These are phyloP conservation scores for Seminavis robusta DNA, from an alignment of 108 stramenopile species.

Conservation along the genomic window DNA sequence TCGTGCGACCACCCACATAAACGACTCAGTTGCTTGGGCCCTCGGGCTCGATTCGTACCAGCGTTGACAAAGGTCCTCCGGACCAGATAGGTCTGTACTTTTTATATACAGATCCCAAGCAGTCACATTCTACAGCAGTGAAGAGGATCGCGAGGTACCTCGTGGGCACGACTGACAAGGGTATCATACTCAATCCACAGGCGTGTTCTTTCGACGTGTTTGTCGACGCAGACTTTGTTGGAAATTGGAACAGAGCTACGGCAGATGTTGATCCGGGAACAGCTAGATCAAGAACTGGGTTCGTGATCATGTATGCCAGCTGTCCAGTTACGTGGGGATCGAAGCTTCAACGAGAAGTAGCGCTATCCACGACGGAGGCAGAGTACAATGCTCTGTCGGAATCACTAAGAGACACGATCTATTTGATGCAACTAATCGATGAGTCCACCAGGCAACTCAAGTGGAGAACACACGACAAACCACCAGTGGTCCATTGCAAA, in stretches of 20 bases:
- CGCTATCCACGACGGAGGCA: constrained; percentile 23
- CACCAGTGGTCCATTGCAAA: constrained; percentile 10
- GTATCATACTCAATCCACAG: constrained; percentile 20
- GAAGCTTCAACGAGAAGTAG: constrained; percentile 12
- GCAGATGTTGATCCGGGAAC: constrained; percentile 1
- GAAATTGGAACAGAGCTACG: neutral
- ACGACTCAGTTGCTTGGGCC: too few species aligned
- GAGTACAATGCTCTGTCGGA: constrained; percentile 21
- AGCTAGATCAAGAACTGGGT: constrained; percentile 11
- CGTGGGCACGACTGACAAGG: constrained; percentile 14
- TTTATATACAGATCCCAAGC: constrained; percentile 16
- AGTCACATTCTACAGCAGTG: constrained; percentile 19
- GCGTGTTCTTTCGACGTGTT: constrained; percentile 21
- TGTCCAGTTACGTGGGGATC: constrained; percentile 12
- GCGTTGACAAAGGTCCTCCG: too few species aligned
- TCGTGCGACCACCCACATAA: too few species aligned
- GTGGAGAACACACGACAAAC: neutral
- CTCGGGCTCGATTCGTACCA: too few species aligned
- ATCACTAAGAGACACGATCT: constrained; percentile 18
- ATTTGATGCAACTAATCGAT: constrained; percentile 18
- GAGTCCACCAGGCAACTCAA: too few species aligned
- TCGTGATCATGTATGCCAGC: constrained; percentile 6
- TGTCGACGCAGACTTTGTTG: constrained; percentile 31
- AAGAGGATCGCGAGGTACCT: constrained; percentile 19
- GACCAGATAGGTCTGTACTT: too few species aligned